phyloP scores from a whole-genome alignment of 1,284 basidiomycete genomes.

The Heterobasidion occidentale region DNA sequence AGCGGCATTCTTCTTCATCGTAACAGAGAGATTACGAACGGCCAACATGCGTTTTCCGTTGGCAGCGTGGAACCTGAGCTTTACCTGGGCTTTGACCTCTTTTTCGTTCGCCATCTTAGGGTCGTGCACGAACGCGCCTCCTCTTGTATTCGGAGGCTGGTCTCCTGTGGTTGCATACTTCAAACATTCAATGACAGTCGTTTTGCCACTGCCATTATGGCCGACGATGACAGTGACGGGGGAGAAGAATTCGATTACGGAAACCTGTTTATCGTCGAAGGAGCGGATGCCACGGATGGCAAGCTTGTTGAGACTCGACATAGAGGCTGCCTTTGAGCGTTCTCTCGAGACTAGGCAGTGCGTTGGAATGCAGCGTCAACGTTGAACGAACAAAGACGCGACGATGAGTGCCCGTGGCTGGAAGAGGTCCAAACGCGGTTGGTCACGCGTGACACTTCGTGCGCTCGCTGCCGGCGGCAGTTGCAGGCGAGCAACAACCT shows the following conservation, averaged over 20 bases:
- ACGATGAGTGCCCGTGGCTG: too few species aligned
- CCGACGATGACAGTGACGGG: conserved; percentile 99
- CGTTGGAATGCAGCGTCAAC: neutral
- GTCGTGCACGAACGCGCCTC: conserved; percentile 97
- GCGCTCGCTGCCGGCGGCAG: too few species aligned
- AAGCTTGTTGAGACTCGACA: conserved; percentile 85
- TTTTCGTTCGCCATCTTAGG: conserved; percentile 99
- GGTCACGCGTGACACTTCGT: too few species aligned
- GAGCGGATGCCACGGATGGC: conserved; percentile 84
- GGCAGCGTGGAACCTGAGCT: conserved; percentile 87
- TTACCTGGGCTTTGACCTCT: conserved; percentile 97
- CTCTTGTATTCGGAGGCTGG: conserved; percentile 95
- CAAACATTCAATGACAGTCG: conserved; percentile 98
- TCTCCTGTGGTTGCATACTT: conserved; percentile 99
- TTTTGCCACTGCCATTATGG: conserved; percentile 98
- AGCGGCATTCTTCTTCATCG: conserved; percentile 81
- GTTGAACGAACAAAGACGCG: neutral
- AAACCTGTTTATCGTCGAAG: conserved; percentile 91
- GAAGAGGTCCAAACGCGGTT: too few species aligned
- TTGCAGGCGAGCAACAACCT: too few species aligned
- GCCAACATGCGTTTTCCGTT: conserved; percentile 89
- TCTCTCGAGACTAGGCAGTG: neutral
- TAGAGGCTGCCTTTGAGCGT: conserved; percentile 21
- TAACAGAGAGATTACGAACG: conserved; percentile 88
- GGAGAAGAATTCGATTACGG: conserved; percentile 95